Conservation (phyloP, 2,329 filamentous ascomycete species). For the Shiraia sp. region DNA sequence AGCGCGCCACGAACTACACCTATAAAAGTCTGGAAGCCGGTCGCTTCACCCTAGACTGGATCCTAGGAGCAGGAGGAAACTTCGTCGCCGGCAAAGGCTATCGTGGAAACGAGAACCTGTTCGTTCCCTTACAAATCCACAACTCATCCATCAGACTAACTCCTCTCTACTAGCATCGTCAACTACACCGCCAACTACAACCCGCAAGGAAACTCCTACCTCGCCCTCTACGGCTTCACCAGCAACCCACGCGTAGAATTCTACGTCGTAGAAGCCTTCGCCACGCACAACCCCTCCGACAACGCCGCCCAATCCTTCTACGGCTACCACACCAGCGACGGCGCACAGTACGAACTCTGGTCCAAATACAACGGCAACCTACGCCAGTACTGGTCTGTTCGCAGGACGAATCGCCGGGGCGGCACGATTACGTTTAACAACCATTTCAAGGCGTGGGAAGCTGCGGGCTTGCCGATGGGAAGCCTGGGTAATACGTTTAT, state of each 20-base stretch:
- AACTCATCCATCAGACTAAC: neutral
- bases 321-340: conserved; percentile 5
- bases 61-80: conserved; percentile 3
- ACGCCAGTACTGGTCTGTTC: conserved; percentile 4
- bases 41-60: conserved; percentile 7
- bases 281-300: conserved; percentile 44
- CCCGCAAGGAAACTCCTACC: conserved; percentile 54
- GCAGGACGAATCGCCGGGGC: conserved; percentile 6
- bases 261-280: conserved; percentile 56
- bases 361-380: conserved; percentile 6
- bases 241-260: conserved; percentile 56
- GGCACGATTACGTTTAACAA: conserved; percentile 6
- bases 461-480: conserved; percentile 5
- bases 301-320: conserved; percentile 19
- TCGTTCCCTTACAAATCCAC: neutral
- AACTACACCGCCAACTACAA: conserved; percentile 49
- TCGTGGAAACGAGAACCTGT: neutral
- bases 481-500: conserved; percentile 2
- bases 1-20: conserved; percentile 6
- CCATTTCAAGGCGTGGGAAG: conserved; percentile 2
- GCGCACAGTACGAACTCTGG: conserved; percentile 5
- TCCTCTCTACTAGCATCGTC: conserved; percentile 24
- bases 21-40: conserved; percentile 8
- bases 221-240: conserved; percentile 61
- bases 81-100: conserved; percentile 3